Base-by-base conservation (phyloP, 345 rosid species). In the Citrus hindsii region DNA sequence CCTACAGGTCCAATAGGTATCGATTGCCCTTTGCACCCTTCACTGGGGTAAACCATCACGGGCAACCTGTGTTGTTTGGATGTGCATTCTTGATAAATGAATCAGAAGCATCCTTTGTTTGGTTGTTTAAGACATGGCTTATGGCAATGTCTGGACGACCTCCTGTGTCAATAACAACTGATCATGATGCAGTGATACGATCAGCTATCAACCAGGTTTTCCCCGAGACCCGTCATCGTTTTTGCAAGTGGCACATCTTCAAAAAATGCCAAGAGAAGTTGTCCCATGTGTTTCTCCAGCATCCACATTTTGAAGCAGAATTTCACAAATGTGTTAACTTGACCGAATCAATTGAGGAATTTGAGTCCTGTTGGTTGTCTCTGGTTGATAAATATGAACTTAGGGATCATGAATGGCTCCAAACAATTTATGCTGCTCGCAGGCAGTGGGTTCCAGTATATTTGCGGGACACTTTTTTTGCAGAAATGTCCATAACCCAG, bases 11-110 rank as follows among this genome's bases (percentile, higher is more conserved):
- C 21, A 84, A 89, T 80, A 71, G 85, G 73, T 89, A 85, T 66
- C 81, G 92, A 19, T 74, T 89, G 65, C 92, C 92, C 14, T 87
- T 89, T 74, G 92, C 88, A 13, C 84, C 92, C 9, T 89, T 89
- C 78, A 89, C 86, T 13, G 92, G 92, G 66, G 82, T 89, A 65
- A 89, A 89, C 69, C 92, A 89, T 79, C 92, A 89, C n/a, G 92
- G 90, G 19, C 92, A 89, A 38, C 90, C 90, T n/a, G 84, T 89
- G 13, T 76, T 89, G 74, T 85, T 89, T 21, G 92, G 92, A 8
- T 89, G 92, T 77, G 92, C 92, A 65, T 78, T 89, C 67, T 70
- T 89, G 33, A 75, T 85, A 30, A 84, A 83, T 76, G 92, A 89
- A 70, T 76, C 88, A 14, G 88, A 89, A 74, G 84, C 87, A 30